Conservation (phyloP, 441 rosid species). For the Populus hybrid region DNA sequence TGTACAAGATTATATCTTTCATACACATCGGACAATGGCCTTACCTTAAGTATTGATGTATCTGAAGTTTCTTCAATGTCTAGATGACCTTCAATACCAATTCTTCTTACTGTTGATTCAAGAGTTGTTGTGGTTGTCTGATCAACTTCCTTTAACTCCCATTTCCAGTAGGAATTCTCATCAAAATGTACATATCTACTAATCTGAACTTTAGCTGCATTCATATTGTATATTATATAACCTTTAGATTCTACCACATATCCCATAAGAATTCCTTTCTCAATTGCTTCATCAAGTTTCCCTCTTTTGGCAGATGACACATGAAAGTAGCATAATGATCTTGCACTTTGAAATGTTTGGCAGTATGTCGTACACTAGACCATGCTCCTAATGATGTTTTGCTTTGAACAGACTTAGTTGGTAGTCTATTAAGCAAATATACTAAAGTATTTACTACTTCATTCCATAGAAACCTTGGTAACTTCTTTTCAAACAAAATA, state of each 20-base stretch:
- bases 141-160: background rate
- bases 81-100: fast-evolving
- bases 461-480: background rate
- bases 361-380: background rate
- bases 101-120: background rate
- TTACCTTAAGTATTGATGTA: background rate
- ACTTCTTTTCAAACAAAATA: background rate
- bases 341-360: background rate
- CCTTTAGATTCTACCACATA: background rate
- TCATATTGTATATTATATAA: background rate
- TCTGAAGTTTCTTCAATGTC: background rate
- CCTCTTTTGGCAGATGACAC: background rate
- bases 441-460: background rate
- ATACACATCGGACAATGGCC: background rate
- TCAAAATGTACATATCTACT: background rate
- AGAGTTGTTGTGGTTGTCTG: fast-evolving
- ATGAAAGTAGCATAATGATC: background rate
- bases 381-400: background rate
- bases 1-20: background rate
- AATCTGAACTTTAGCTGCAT: background rate
- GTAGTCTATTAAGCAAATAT: background rate
- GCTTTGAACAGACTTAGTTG: background rate
- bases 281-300: background rate
- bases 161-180: background rate
- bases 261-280: background rate